Percentiles rank a stretch among this genome's conserved stretches.
These are phyloP conservation scores for Mycosarcoma maydis DNA, from an alignment of 1,284 basidiomycete species.

Conservation along the genomic window DNA sequence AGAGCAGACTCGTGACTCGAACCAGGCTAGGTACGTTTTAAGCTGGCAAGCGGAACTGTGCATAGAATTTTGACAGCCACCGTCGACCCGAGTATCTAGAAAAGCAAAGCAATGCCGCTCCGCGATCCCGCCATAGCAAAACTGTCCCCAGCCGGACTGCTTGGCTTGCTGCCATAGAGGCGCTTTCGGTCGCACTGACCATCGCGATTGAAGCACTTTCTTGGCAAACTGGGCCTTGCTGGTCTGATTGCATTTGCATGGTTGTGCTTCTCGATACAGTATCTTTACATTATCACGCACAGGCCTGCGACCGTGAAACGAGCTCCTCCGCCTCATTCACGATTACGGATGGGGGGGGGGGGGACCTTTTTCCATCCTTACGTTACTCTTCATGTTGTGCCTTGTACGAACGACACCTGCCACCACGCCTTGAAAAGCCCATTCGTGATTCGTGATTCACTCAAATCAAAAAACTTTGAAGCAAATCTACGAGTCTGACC, in stretches of 20 bases:
- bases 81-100: background rate
- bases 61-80: background rate
- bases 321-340: background rate
- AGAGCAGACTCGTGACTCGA: no score
- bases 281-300: constrained; percentile 6
- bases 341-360: no score
- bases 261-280: constrained; percentile 1
- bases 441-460: no score
- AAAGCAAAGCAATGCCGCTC: background rate
- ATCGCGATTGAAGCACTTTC: background rate
- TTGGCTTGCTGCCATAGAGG: background rate
- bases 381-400: constrained; percentile 27
- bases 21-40: no score
- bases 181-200: background rate
- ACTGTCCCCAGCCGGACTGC: background rate
- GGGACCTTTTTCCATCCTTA: constrained; percentile 9
- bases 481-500: constrained; percentile 6
- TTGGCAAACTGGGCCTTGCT: constrained; percentile 3
- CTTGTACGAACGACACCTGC: constrained; percentile 24
- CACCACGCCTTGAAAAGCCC: constrained; percentile 20
- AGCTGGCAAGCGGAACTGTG: no score
- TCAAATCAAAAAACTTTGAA: constrained; percentile 1
- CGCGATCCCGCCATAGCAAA: background rate
- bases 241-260: constrained; percentile 6
- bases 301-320: background rate